Base-by-base conservation (phyloP, 305 asterid species). In the Plantago lanceolata region DNA sequence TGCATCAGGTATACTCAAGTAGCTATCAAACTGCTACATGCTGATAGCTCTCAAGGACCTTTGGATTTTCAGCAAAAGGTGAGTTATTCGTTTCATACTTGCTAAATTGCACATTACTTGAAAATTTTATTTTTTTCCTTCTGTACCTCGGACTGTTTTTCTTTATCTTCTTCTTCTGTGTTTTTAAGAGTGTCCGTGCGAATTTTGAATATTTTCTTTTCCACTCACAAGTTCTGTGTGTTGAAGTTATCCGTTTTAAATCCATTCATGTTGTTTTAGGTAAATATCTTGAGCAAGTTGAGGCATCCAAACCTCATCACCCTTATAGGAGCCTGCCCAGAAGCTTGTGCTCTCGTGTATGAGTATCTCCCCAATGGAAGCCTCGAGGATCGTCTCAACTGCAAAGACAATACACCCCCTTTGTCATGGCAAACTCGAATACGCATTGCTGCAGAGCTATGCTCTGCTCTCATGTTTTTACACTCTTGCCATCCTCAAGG, bases 241-340 rank as follows among this genome's bases (percentile, higher is more conserved):
- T 35, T 7, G 37, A 6, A 31, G 43, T 35, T 12, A 35, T 35
- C 43, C 43, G 11, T 35, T 24, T 35, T 11, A 35, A 35, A 6
- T 7, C 11, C 43, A 35, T 35, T 35, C 11, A 11, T 35, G 67
- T 68, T 63, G 51, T 68, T 50, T 53, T 61, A 89, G 98, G 97
- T 92, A 52, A 81, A 79, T 68, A 78, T 87, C 59, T 75, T 89
- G 77, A 87, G 98, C 69, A 89, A 72, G 76, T 49, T 92, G 84
- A 78, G 96, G 91, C 98, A 92, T 79, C 98, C 95, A 28, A 85
- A 92, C 74, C 73, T 92, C 54, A 76, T 89, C 52, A 87, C 90
- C 31, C 83, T 92, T 53, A 77, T 92, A 68, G 98, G 98, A 66
- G 94, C 93, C 68, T 92, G 98, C 68, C 95, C 88, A 3, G 91